Evolutionary conservation across 2,329 filamentous ascomycete species (phyloP).

Genomic region (Calcarisporium arbuscula): DNA sequence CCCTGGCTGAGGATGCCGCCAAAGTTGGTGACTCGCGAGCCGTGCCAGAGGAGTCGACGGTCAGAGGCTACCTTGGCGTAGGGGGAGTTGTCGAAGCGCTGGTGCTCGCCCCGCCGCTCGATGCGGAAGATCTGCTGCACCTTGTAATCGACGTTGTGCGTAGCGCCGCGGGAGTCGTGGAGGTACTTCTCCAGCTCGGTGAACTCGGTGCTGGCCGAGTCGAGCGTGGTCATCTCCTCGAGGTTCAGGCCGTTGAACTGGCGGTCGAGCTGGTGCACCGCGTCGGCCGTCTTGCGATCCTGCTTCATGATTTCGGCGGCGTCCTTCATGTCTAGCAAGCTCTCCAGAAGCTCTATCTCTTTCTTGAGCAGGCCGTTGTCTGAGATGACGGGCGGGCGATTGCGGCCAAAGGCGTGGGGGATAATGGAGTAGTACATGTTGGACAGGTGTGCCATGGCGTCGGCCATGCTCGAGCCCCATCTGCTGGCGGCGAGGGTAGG

Average conservation of each 20-base stretch:
- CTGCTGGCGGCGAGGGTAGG: conserved; percentile 35
- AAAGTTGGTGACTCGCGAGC: conserved; percentile 76
- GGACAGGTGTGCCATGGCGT: conserved; percentile 57
- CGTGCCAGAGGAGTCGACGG: conserved; percentile 79
- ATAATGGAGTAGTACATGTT: conserved; percentile 78
- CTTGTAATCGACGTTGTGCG: conserved; percentile 55
- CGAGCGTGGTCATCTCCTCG: conserved; percentile 69
- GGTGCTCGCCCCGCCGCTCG: conserved; percentile 64
- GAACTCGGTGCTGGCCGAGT: conserved; percentile 56
- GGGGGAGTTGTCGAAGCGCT: conserved; percentile 56
- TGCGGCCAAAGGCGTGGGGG: conserved; percentile 73
- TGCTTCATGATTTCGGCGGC: conserved; percentile 71
- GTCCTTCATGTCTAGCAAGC: conserved; percentile 79
- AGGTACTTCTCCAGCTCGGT: conserved; percentile 60
- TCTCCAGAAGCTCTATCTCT: conserved; percentile 76
- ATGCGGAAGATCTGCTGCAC: conserved; percentile 78
- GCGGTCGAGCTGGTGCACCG: conserved; percentile 60
- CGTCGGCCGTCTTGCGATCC: conserved; percentile 40
- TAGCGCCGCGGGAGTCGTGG: conserved; percentile 56
- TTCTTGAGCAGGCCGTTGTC: conserved; percentile 54
- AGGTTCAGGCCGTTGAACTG: conserved; percentile 67
- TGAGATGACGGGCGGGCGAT: conserved; percentile 62
- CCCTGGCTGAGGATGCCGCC: conserved; percentile 84
- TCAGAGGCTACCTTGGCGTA: conserved; percentile 53
- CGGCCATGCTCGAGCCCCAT: conserved; percentile 29